Conservation (phyloP, 768 basidiomycete species). For the Trametes maxima region DNA sequence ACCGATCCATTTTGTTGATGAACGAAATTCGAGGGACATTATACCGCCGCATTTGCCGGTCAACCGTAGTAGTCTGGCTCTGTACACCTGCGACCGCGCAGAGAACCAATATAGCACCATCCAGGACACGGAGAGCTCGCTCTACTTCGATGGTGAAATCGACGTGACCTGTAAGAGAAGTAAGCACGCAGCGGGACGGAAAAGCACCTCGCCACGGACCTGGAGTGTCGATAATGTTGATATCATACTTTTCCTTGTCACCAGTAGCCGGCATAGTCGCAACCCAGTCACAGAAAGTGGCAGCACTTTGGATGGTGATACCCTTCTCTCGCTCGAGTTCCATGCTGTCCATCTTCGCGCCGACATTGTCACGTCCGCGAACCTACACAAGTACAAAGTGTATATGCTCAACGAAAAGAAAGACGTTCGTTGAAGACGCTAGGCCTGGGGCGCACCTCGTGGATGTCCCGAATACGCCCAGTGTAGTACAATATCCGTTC, state of each 20-base stretch:
- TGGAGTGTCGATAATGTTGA: slow-evolving; percentile 99
- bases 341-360: slow-evolving; percentile 99
- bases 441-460: slow-evolving; percentile 67
- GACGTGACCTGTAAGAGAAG: slow-evolving; percentile 74
- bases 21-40: slow-evolving; percentile 95
- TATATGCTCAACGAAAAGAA: slow-evolving; percentile 2
- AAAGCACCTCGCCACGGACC: slow-evolving; percentile 47
- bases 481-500: slow-evolving; percentile 97
- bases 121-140: slow-evolving; percentile 91
- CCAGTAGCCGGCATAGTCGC: slow-evolving; percentile 61
- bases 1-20: slow-evolving; percentile 99
- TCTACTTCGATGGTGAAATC: slow-evolving; percentile 99
- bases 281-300: slow-evolving; percentile 98
- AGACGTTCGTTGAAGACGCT: neutral
- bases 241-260: slow-evolving; percentile 79
- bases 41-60: slow-evolving; percentile 98
- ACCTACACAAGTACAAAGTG: slow-evolving; percentile 50
- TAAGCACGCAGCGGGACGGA: neutral
- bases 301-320: slow-evolving; percentile 98
- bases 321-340: slow-evolving; percentile 98
- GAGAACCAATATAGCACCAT: slow-evolving; percentile 94
- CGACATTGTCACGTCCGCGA: slow-evolving; percentile 91
- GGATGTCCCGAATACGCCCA: slow-evolving; percentile 92
- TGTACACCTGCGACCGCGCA: slow-evolving; percentile 98
- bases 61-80: slow-evolving; percentile 98